phyloP scores from a whole-genome alignment of 768 basidiomycete genomes.

The Steccherinum ochraceum region DNA sequence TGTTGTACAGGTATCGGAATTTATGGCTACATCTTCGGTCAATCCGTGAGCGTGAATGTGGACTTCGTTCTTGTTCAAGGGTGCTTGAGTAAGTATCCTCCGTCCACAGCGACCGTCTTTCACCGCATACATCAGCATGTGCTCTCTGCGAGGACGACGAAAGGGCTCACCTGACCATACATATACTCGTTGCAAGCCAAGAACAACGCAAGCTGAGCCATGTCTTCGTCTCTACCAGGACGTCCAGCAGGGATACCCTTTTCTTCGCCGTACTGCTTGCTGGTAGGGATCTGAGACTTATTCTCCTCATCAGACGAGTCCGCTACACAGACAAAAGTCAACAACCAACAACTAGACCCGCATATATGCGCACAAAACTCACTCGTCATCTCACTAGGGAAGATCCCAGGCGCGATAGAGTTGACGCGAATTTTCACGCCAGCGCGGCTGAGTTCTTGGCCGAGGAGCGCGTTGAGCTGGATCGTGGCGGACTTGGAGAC shows the following conservation, averaged over 20 bases:
- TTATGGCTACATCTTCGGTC: too few species aligned
- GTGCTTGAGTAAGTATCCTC: conserved; percentile 23
- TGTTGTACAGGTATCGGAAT: too few species aligned
- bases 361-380: background rate
- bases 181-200: conserved; percentile 27
- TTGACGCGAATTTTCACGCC: conserved; percentile 31
- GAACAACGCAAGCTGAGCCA: conserved; percentile 27
- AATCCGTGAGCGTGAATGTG: too few species aligned
- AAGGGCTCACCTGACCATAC: conserved; percentile 28
- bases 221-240: conserved; percentile 29
- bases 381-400: conserved; percentile 32
- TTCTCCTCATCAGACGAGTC: conserved; percentile 25
- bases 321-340: conserved; percentile 4
- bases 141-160: background rate
- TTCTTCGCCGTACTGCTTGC: conserved; percentile 24
- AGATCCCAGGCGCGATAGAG: conserved; percentile 29
- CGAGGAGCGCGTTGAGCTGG: conserved; percentile 29
- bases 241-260: conserved; percentile 30
- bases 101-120: conserved; percentile 21
- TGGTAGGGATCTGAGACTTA: conserved; percentile 24
- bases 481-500: conserved; percentile 33
- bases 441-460: conserved; percentile 26
- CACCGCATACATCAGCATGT: background rate
- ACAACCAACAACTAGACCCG: background rate
- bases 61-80: too few species aligned